phyloP scores from a whole-genome alignment of 768 basidiomycete species.

The Lactarius hengduanensis region DNA sequence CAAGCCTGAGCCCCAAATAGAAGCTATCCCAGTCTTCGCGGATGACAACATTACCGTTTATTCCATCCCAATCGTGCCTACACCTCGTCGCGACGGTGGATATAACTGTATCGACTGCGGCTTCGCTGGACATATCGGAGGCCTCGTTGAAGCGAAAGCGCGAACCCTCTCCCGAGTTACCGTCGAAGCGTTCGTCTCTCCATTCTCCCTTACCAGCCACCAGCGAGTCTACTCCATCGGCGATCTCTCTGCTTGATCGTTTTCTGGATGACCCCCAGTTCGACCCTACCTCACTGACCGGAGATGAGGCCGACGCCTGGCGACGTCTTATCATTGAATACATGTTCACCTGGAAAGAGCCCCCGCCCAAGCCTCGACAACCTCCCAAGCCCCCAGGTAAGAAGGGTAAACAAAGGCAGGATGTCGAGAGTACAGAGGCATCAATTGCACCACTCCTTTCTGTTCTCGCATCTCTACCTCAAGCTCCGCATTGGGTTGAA shows the following conservation, averaged over 20 bases:
- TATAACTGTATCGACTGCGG: not conserved
- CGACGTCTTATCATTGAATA: conserved; percentile 47
- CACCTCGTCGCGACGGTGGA: not conserved
- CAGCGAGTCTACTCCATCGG: not conserved
- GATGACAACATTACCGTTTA: conserved; percentile 68
- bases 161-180: conserved; percentile 27
- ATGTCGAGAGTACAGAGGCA: not conserved
- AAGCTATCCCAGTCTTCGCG: conserved; percentile 48
- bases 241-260: conserved; percentile 25
- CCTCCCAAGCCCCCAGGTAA: not conserved
- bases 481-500: conserved; percentile 22
- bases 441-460: not conserved
- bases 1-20: conserved; percentile 30
- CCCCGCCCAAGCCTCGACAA: conserved; percentile 15
- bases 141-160: conserved; percentile 36
- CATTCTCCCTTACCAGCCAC: not conserved
- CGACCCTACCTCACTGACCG: conserved; percentile 38
- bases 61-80: conserved; percentile 47
- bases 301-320: conserved; percentile 54
- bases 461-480: conserved; percentile 17
- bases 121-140: conserved; percentile 10
- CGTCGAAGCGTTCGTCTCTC: conserved; percentile 30
- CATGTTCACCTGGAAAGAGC: conserved; percentile 51
- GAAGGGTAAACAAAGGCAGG: conserved; percentile 12
- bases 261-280: conserved; percentile 33